Base-by-base conservation (phyloP, 73 alveolate species). In the Tetrahymena elliotti region DNA sequence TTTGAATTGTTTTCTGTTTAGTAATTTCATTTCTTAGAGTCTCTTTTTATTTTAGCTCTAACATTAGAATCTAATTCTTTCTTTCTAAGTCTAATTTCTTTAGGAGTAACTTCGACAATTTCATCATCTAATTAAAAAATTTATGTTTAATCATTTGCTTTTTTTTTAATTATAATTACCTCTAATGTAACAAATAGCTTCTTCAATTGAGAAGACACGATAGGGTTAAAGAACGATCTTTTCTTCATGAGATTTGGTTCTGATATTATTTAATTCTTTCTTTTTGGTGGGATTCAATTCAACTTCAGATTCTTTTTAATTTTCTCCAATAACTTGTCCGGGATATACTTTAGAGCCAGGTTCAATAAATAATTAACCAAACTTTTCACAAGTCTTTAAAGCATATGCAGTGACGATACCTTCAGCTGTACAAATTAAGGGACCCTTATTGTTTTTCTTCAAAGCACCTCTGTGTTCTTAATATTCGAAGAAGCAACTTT, bases 301-400 rank as follows among this genome's bases (percentile, higher is more conserved):
- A 95, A 98, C 97, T 82, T 98, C 99, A 22, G 96, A 82, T 37
- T 98, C 99, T 31, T 97, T 97, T 31, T 94, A 92, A 88, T 98
- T 95, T 94, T 98, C 99, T 83, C 99, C 99, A n/a, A 98, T 97
- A 22, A 98, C 98, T 97, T 93, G 41, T 2, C 99, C 99, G 92
- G 94, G 97, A 93, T 98, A 98, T 12, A 96, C 98, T 53, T 96
- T 97, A 34, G 97, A 93, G 10, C 97, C 97, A 24, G 97, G 97
- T 33, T 97, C 97, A 47, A 98, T 95, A 94, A 98, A 98, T 15
- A 97, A 95, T 39, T 93, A 93, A 34, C 99, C 99, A 52, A 97
- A 96, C n/a, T 96, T 97, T 95, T 98, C 98, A 20, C 97, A 84
- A 54, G 97, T 98, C 92, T 96, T 97, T 12, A 97, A 94, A n/a